Evolutionary conservation across 306 rosid species (phyloP).

Genomic region (Cicer judaicum): DNA sequence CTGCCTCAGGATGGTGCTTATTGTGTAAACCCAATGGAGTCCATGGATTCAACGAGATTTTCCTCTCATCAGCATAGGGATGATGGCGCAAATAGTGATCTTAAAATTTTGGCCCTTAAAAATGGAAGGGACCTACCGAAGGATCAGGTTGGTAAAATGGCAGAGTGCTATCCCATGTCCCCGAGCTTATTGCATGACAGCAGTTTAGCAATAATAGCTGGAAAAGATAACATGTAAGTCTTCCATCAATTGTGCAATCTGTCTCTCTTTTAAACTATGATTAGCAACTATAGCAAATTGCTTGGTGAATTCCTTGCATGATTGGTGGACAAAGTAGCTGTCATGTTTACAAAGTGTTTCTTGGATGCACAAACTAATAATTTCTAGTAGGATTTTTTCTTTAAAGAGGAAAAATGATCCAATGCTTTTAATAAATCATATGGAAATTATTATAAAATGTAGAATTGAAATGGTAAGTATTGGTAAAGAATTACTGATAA

Average conservation of each 20-base stretch:
- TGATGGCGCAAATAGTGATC: constrained; percentile 65
- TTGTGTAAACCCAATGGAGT: constrained; percentile 65
- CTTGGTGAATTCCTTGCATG: constrained; percentile 29
- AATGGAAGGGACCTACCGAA: constrained; percentile 68
- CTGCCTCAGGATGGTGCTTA: constrained; percentile 79
- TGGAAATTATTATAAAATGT: constrained; percentile 7
- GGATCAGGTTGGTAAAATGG: constrained; percentile 65
- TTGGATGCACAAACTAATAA: constrained; percentile 37
- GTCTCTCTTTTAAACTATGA: constrained; percentile 12
- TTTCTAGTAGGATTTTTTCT: constrained; percentile 18
- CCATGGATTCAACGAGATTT: constrained; percentile 59
- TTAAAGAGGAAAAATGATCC: neutral
- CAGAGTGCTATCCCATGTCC: constrained; percentile 74
- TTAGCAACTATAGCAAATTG: constrained; percentile 34
- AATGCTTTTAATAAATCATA: constrained; percentile 13
- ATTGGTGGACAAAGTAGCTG: constrained; percentile 32
- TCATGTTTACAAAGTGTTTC: constrained; percentile 27
- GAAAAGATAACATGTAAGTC: constrained; percentile 85
- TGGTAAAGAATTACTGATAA: neutral
- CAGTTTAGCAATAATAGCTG: constrained; percentile 64
- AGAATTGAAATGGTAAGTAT: constrained; percentile 16
- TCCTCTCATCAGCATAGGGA: constrained; percentile 77
- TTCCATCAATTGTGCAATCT: constrained; percentile 41
- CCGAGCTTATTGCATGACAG: constrained; percentile 89
- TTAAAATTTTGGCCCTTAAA: constrained; percentile 57